These are phyloP conservation scores for Stevia rebaudiana DNA, from an alignment of 140 eudicot genomes.

Conservation along the genomic window DNA sequence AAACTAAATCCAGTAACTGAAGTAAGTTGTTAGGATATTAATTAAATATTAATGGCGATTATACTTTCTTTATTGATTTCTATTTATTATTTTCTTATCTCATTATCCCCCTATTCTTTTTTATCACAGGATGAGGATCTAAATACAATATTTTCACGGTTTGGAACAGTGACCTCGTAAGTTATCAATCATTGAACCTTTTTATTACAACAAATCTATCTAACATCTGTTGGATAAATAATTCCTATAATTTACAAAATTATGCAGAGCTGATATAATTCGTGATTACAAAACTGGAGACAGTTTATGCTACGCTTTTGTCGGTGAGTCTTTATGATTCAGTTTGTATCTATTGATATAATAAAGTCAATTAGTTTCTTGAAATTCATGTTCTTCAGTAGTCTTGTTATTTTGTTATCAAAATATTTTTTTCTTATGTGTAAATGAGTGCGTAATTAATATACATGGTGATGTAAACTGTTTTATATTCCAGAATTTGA, in stretches of 20 bases:
- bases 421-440: background rate
- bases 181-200: slow-evolving; percentile 17
- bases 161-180: slow-evolving; percentile 92
- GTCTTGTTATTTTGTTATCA: too few species aligned
- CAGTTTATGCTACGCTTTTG: slow-evolving; percentile 93
- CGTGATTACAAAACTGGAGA: slow-evolving; percentile 92
- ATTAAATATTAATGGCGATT: background rate
- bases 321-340: slow-evolving; percentile 49
- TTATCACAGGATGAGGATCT: slow-evolving; percentile 77
- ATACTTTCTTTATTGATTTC: background rate
- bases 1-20: slow-evolving; percentile 95
- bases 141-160: slow-evolving; percentile 83
- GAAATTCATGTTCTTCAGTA: too few species aligned
- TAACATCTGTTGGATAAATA: slow-evolving; percentile 8
- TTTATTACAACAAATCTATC: background rate
- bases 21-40: slow-evolving; percentile 40
- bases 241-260: slow-evolving; percentile 18
- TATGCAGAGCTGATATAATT: slow-evolving; percentile 78
- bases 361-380: background rate
- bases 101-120: background rate
- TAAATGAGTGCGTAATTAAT: background rate
- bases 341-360: background rate
- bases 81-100: background rate
- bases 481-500: slow-evolving; percentile 67
- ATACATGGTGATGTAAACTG: slow-evolving; percentile 4